Evolutionary conservation across 352 stramenopile genomes (phyloP), one percentile per base, ranked within the genome.

Genomic region (Globisporangium okanoganense): DNA sequence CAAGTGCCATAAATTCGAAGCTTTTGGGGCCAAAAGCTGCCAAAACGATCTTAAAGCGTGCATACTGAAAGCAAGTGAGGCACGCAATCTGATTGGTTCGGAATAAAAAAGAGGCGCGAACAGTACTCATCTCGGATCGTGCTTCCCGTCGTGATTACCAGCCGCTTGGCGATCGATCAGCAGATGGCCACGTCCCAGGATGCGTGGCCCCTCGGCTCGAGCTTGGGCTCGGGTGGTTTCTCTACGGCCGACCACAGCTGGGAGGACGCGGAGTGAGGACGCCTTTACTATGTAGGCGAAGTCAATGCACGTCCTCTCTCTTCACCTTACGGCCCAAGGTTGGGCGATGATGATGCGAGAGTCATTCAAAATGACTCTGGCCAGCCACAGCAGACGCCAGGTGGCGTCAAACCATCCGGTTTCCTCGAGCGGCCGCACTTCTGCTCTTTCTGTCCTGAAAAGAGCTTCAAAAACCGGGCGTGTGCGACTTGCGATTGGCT

Each of bases 371-470:
- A n/a, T n/a, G n/a, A n/a, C n/a, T n/a, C n/a, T n/a, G n/a, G n/a
- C n/a, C n/a, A 12, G 25, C n/a, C 41, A 12, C 31, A n/a, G 14
- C 52, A 36, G 36, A 27, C 44, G n/a, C 20, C 9, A 38, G 9
- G 54, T 43, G 54, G 22, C 54, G 40, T 31, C 14, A 49, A 61
- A 61, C 36, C 54, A 61, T 44, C 54, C 54, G 40, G 54, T 61
- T 61, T 59, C 53, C n/a, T 50, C 53, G 38, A 56, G 24, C 27
- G 16, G 40, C 27, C 22, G 54, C 40, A 47, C 36, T 40, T 50
- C 14, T 13, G 51, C 25, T 22, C 48, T 48, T 47, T 58, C 51
- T 35, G 51, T 33, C 38, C 9, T 20, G 16, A 14, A 16, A 44
- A 49, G 24, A 48, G 31, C 0, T 18, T 24, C 10, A 41, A n/a